These are phyloP conservation scores for Fragaria nilgerrensis DNA, from an alignment of 306 rosid genomes.

Conservation along the genomic window DNA sequence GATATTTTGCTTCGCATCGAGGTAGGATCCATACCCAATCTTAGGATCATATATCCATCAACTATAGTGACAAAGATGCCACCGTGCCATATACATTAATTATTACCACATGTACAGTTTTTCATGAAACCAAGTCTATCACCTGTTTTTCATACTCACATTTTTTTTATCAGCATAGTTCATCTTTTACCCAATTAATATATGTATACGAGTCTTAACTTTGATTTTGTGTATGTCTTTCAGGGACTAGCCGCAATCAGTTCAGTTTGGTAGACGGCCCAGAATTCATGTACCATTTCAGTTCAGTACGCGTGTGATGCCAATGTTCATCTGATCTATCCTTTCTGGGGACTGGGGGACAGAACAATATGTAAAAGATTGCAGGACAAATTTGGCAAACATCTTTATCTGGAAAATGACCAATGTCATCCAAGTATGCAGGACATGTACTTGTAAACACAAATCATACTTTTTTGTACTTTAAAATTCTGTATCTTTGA, in stretches of 20 bases:
- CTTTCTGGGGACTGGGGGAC: not conserved
- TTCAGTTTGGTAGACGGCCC: not conserved
- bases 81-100: not conserved
- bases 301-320: not conserved
- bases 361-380: not conserved
- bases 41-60: not conserved
- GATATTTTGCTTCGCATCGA: not conserved
- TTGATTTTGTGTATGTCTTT: conserved; percentile 23
- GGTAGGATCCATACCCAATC: not conserved
- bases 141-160: not conserved
- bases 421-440: not conserved
- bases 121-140: not conserved
- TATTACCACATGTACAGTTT: not conserved
- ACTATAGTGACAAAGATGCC: not conserved
- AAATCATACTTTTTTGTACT: not conserved
- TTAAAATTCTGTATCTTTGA: not conserved
- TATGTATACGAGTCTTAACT: not conserved
- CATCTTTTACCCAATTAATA: not conserved
- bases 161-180: not conserved
- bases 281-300: not conserved
- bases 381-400: not conserved
- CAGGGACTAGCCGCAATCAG: conserved; percentile 61
- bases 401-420: not conserved
- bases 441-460: conserved; percentile 14
- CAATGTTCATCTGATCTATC: not conserved